These are phyloP conservation scores for Epicoccum sorghinum DNA, from an alignment of 2,329 filamentous ascomycete species.

Conservation along the genomic window DNA sequence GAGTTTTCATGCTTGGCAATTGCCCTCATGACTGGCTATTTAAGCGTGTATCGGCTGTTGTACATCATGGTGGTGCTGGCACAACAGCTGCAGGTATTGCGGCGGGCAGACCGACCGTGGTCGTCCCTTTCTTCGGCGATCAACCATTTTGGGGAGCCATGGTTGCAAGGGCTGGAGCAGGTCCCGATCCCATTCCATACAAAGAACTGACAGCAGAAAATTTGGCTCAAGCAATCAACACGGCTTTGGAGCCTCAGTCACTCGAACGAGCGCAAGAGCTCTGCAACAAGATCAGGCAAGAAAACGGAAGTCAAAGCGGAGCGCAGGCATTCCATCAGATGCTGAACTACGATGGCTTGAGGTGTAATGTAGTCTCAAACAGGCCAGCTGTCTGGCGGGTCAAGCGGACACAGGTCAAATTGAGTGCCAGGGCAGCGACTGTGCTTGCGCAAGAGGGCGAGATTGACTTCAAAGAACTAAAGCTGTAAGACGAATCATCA, in stretches of 20 bases:
- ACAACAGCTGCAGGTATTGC: slow-evolving; percentile 88
- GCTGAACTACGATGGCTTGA: slow-evolving; percentile 46
- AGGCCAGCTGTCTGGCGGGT: slow-evolving; percentile 48
- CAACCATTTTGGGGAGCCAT: slow-evolving; percentile 52
- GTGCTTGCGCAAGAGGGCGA: slow-evolving; percentile 46
- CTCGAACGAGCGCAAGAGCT: slow-evolving; percentile 46
- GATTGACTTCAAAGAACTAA: slow-evolving; percentile 45
- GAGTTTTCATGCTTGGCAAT: slow-evolving; percentile 83
- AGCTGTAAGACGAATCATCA: slow-evolving; percentile 37
- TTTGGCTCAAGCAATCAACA: slow-evolving; percentile 46
- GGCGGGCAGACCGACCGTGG: slow-evolving; percentile 77
- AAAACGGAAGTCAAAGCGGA: slow-evolving; percentile 45
- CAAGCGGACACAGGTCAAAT: slow-evolving; percentile 44
- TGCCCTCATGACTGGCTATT: slow-evolving; percentile 91
- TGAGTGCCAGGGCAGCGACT: slow-evolving; percentile 48
- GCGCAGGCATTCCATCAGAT: slow-evolving; percentile 48
- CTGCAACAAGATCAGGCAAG: slow-evolving; percentile 45
- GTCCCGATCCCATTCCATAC: slow-evolving; percentile 48
- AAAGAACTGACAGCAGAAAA: slow-evolving; percentile 49
- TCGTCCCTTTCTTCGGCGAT: slow-evolving; percentile 75
- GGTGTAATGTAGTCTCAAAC: slow-evolving; percentile 42
- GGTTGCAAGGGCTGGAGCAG: slow-evolving; percentile 49
- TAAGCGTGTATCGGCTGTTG: slow-evolving; percentile 77
- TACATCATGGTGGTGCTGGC: slow-evolving; percentile 87
- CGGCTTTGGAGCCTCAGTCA: slow-evolving; percentile 46